phyloP scores from a whole-genome alignment of 305 asterid species.

The Plantago lanceolata region DNA sequence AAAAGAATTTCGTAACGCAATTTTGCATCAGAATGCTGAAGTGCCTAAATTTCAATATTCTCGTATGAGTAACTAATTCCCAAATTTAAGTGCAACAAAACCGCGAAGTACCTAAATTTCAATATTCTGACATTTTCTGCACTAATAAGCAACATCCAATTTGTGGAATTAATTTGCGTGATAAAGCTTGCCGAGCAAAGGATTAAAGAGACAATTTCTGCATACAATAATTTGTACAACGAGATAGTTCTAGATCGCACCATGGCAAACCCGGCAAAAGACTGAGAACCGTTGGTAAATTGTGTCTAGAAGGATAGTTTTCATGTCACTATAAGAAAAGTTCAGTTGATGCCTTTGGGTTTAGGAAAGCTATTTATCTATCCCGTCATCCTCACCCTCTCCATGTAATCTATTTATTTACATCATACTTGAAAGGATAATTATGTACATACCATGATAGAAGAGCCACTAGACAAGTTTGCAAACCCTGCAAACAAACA shows the following conservation, averaged over 20 bases:
- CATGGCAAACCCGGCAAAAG: neutral
- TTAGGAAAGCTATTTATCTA: no score
- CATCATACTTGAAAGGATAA: slow-evolving; percentile 1
- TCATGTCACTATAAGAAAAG: neutral
- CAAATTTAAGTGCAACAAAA: neutral
- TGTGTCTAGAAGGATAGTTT: neutral
- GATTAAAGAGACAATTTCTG: no score
- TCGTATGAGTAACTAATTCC: neutral
- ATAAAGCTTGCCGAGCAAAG: no score
- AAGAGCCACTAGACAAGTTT: slow-evolving; percentile 83
- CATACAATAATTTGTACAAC: no score
- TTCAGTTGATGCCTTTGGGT: no score
- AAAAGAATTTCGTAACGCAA: neutral
- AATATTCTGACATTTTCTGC: neutral
- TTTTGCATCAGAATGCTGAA: neutral
- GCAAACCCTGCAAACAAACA: slow-evolving; percentile 69
- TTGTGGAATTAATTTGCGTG: no score
- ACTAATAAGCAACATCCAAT: no score
- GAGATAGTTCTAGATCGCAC: neutral
- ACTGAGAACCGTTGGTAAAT: neutral
- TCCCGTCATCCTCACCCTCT: neutral
- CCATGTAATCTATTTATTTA: neutral
- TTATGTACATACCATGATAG: slow-evolving; percentile 67
- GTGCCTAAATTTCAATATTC: neutral
- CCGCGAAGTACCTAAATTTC: neutral